A percentile compares a stretch with the other conserved stretches of the same genome.
Evolutionary conservation across 2,329 filamentous ascomycete genomes (phyloP).

Genomic region (Colletotrichum truncatum): DNA sequence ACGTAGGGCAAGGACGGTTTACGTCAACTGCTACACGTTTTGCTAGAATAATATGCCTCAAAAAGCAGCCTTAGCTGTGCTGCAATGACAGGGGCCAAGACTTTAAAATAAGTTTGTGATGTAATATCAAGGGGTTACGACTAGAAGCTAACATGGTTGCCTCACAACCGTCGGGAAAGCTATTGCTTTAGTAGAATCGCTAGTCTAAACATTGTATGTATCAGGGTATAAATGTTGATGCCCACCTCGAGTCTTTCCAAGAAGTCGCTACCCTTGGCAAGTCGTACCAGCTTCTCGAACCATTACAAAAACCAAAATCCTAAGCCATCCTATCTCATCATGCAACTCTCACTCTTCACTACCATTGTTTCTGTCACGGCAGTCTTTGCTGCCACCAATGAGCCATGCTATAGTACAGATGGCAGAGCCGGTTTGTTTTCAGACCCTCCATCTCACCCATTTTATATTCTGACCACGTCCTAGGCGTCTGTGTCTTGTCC

Average conservation of each 20-base stretch:
- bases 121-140: background rate
- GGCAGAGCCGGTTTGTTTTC: slow-evolving; percentile 29
- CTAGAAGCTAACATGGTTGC: background rate
- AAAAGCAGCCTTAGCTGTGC: background rate
- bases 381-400: slow-evolving; percentile 39
- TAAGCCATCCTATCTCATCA: too few relatives aligned
- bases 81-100: slow-evolving; percentile 6
- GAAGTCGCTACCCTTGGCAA: too few relatives aligned
- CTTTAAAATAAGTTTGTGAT: background rate
- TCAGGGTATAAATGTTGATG: background rate
- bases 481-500: slow-evolving; percentile 49
- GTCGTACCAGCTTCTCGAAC: too few relatives aligned
- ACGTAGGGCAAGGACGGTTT: too few relatives aligned
- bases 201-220: too few relatives aligned
- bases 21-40: background rate
- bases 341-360: slow-evolving; percentile 5
- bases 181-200: background rate
- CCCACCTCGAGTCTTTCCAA: background rate
- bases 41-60: background rate
- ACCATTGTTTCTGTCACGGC: slow-evolving; percentile 7
- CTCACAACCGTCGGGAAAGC: background rate
- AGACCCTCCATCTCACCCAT: background rate
- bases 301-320: background rate
- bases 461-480: background rate
- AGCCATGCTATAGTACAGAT: slow-evolving; percentile 40